Base-by-base conservation (phyloP, 208 protist genomes). In the Acanthamoeba divionensis region DNA sequence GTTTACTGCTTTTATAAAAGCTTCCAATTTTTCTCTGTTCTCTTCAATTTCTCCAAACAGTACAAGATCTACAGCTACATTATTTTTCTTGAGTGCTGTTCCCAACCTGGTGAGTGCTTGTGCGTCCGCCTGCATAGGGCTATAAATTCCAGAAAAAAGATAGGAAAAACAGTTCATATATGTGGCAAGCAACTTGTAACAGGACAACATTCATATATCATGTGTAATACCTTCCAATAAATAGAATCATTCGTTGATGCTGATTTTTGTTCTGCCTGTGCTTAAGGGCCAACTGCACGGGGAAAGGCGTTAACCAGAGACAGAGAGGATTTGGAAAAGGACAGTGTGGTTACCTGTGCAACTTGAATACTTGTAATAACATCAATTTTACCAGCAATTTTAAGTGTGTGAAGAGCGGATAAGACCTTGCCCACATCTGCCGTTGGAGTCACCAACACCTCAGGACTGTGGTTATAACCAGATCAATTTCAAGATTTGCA, bases 221-320 rank as follows among this genome's bases (percentile, higher is more conserved):
- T n/a, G n/a, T n/a, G n/a, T n/a, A n/a, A 7, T 98, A 98, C 12
- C 96, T 97, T 13, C 98, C 98, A 47, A 99, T 97, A 94, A 99
- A 99, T 21, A 97, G 96, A 41, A 99, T 95, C 89, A 99, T 99
- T 87, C 98, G 95, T 93, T 98, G 98, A 18, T 93, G 71, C 92
- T 98, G 98, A 5, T 96, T 90, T 94, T 98, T 97, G 97, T 96
- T 98, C 33, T 96, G 96, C 85, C 98, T 94, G 93, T 99, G 98
- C 87, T 98, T 99, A 38, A 99, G 92, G 3, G 96, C 98, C 38
- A 99, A 95, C 67, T 98, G 9, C 24, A 13, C 21, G 65, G 47
- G 26, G 10, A 66, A 69, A 12, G 8, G 29, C 10, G 29, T 29
- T 8, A 36, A 86, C 4, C 12, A 62, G 3, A 24, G 3, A 7